Conservation (phyloP, 768 basidiomycete genomes). For the Obba rivulosa region DNA sequence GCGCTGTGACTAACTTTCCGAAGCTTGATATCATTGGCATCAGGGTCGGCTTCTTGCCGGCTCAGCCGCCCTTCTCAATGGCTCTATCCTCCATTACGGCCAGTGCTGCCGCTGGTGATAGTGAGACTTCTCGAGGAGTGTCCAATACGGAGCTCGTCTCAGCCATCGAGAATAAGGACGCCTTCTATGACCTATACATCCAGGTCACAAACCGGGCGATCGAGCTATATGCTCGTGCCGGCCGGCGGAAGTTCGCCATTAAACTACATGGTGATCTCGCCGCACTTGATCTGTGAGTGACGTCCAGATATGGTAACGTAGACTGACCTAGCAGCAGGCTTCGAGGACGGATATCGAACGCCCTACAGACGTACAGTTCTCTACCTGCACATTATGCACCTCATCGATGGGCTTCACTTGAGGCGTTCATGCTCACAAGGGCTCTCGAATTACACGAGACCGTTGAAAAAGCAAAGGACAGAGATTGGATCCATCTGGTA, state of each 20-base stretch:
- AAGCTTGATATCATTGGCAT: slow-evolving; percentile 88
- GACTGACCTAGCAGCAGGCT: slow-evolving; percentile 40
- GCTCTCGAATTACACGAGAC: slow-evolving; percentile 64
- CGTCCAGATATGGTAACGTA: not conserved
- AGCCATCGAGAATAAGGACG: slow-evolving; percentile 47
- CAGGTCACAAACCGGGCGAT: slow-evolving; percentile 75
- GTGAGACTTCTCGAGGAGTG: slow-evolving; percentile 32
- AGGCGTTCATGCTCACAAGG: slow-evolving; percentile 71
- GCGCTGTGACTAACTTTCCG: slow-evolving; percentile 2
- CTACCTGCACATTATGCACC: slow-evolving; percentile 85
- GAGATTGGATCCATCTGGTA: slow-evolving; percentile 77
- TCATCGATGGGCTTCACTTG: slow-evolving; percentile 74
- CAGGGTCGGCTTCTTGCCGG: slow-evolving; percentile 64
- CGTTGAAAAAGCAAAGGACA: slow-evolving; percentile 54
- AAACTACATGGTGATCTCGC: slow-evolving; percentile 84
- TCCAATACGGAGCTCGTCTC: slow-evolving; percentile 57
- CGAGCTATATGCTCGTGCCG: slow-evolving; percentile 78
- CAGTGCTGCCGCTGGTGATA: slow-evolving; percentile 16
- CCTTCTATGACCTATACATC: slow-evolving; percentile 78
- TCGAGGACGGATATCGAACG: slow-evolving; percentile 56
- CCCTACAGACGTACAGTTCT: slow-evolving; percentile 67
- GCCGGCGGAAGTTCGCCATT: slow-evolving; percentile 79
- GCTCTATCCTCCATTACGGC: slow-evolving; percentile 24
- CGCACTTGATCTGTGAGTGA: slow-evolving; percentile 78
- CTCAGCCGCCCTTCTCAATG: slow-evolving; percentile 65